phyloP scores from a whole-genome alignment of 805 yeast species.

The Saturnispora zaruensis region DNA sequence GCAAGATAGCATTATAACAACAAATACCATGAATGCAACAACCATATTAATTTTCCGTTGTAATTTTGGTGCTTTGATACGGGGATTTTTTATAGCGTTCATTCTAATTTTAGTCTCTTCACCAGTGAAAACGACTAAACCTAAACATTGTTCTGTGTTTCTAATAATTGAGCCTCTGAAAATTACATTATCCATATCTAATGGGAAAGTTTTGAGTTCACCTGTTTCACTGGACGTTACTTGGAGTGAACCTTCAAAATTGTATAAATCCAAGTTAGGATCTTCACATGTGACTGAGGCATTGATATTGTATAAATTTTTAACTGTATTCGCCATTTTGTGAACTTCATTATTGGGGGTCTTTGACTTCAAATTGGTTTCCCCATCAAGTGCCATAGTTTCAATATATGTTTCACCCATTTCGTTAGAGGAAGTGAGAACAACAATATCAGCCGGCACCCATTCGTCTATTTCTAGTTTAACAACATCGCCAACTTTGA shows the following conservation, averaged over 20 bases:
- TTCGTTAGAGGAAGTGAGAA: conserved; percentile 62
- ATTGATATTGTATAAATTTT: conserved; percentile 40
- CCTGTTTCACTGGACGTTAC: conserved; percentile 23
- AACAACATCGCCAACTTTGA: conserved; percentile 83
- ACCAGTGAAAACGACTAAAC: conserved; percentile 86
- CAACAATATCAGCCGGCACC: conserved; percentile 85
- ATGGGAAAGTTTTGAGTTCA: conserved; percentile 39
- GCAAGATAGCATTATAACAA: conserved; percentile 66
- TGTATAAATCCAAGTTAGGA: conserved; percentile 86
- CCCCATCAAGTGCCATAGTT: conserved; percentile 97
- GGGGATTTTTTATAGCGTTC: conserved; percentile 85
- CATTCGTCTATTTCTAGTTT: conserved; percentile 72
- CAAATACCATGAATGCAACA: conserved; percentile 77
- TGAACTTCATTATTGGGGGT: conserved; percentile 59
- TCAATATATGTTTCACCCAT: conserved; percentile 67
- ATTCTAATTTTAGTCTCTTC: conserved; percentile 92
- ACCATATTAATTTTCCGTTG: conserved; percentile 77
- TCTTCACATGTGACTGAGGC: conserved; percentile 69
- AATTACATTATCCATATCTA: conserved; percentile 74
- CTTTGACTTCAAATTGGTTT: conserved; percentile 78
- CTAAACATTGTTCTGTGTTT: conserved; percentile 68
- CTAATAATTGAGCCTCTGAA: conserved; percentile 87
- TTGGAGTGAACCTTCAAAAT: conserved; percentile 72
- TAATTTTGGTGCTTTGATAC: conserved; percentile 88
- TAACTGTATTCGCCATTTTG: conserved; percentile 39